phyloP scores from a whole-genome alignment of 345 rosid species.

The Psidium guajava region DNA sequence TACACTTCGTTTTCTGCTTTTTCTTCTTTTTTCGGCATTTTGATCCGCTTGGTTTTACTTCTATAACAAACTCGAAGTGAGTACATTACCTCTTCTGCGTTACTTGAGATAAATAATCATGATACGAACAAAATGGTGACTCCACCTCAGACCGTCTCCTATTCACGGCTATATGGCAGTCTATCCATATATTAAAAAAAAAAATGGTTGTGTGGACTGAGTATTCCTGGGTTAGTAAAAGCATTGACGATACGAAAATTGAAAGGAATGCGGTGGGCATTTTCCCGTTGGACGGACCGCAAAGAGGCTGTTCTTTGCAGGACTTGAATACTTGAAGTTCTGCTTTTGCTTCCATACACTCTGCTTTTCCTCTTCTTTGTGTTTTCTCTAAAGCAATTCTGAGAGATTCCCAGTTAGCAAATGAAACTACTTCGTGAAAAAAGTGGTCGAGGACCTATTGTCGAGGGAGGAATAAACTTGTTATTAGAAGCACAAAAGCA shows the following conservation, averaged over 20 bases:
- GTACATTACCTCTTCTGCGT: not conserved
- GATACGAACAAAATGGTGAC: not conserved
- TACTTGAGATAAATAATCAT: not conserved
- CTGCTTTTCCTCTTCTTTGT: not conserved
- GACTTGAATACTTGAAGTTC: not conserved
- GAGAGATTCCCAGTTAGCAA: not conserved
- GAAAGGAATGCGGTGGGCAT: not conserved
- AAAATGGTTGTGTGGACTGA: not conserved
- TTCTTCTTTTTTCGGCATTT: fast-evolving
- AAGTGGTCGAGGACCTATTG: not conserved
- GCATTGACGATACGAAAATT: not conserved
- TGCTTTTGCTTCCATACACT: not conserved
- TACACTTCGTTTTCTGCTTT: not conserved
- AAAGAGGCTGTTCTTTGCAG: not conserved
- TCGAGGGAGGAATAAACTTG: not conserved
- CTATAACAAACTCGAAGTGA: not conserved
- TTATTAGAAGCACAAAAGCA: not conserved
- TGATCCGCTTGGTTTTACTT: not conserved
- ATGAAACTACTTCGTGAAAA: not conserved
- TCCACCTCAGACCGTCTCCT: not conserved
- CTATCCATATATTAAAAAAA: not conserved
- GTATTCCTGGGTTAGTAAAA: not conserved
- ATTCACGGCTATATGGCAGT: not conserved
- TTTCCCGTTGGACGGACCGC: not conserved
- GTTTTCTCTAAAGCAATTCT: not conserved